Evolutionary conservation across 2,329 filamentous ascomycete species (phyloP), one percentile per base, ranked within the genome.

Genomic region (Ramularia collo-cygni): DNA sequence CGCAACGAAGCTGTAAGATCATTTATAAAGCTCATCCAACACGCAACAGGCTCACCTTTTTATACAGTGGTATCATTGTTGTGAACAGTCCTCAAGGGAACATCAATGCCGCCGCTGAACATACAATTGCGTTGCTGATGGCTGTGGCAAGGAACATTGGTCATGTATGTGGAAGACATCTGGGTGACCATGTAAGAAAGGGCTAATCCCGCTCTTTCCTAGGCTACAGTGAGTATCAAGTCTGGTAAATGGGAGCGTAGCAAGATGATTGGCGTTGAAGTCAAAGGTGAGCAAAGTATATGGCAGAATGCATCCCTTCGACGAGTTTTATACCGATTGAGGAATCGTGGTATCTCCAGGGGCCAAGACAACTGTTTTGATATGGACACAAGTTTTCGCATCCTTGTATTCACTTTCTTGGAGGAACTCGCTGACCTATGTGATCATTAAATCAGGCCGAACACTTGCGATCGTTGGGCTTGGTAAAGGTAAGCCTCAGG

Each of bases 61-160:
- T 19, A 18, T 16, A 8, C 16, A 33, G 31, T 18, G 31, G 31
- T 19, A 28, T 36, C 19, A 36, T 36, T 21, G 83, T 89, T 2
- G 79, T 89, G 38, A 89, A 89, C 59, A 82, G 77, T 17, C 85
- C 85, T 0, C 76, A 77, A 13, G 85, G 85, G 2, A 92, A 92
- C 57, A 87, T 89, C 51, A 76, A 83, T 42, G 85, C 85, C 0
- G 85, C 85, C 0, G 68, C 56, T 16, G 56, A 60, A 42, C 60
- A 67, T 36, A 66, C 52, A 1, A 46, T 50, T 12, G 45, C 80
- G 38, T 68, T 92, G 29, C 68, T 90, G 41, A 76, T 92, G 63
- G 77, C 83, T 1, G 78, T 81, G 39, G 84, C 85, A 3, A 70
- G 85, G 16, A 84, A 90, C 51, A 71, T 90, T 16, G 80, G 82